phyloP scores from a whole-genome alignment of 2,329 filamentous ascomycete genomes.

The Fusarium sp. region DNA sequence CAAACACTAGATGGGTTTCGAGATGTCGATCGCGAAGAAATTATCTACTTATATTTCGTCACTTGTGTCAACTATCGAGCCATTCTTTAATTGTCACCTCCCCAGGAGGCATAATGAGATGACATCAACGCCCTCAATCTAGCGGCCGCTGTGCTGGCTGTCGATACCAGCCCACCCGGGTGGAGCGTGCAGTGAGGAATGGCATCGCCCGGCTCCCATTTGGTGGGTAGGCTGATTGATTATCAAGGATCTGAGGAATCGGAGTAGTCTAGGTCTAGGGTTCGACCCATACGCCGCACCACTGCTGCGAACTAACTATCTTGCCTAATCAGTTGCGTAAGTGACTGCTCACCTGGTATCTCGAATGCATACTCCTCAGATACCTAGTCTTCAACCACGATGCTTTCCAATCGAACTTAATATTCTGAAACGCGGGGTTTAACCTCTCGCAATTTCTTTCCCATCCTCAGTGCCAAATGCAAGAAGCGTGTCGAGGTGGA shows the following conservation, averaged over 20 bases:
- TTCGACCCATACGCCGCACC: not conserved
- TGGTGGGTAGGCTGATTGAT: not conserved
- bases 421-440: slow-evolving; percentile 28
- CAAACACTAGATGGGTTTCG: not conserved
- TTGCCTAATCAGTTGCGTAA: not conserved
- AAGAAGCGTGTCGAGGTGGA: slow-evolving; percentile 11
- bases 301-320: not conserved
- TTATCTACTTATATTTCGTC: not conserved
- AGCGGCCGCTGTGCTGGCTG: slow-evolving; percentile 39
- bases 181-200: slow-evolving; percentile 36
- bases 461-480: not conserved
- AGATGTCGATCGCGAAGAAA: not conserved
- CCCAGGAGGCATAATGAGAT: not conserved
- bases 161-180: slow-evolving; percentile 33
- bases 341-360: not conserved
- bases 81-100: not conserved
- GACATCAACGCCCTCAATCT: slow-evolving; percentile 39
- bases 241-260: no score
- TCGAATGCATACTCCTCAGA: not conserved
- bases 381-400: not conserved
- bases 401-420: not conserved
- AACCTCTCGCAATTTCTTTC: not conserved
- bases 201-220: slow-evolving; percentile 1
- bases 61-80: not conserved
- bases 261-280: not conserved